Base-by-base conservation (phyloP, 208 protist genomes). In the Acanthamoeba sp. region DNA sequence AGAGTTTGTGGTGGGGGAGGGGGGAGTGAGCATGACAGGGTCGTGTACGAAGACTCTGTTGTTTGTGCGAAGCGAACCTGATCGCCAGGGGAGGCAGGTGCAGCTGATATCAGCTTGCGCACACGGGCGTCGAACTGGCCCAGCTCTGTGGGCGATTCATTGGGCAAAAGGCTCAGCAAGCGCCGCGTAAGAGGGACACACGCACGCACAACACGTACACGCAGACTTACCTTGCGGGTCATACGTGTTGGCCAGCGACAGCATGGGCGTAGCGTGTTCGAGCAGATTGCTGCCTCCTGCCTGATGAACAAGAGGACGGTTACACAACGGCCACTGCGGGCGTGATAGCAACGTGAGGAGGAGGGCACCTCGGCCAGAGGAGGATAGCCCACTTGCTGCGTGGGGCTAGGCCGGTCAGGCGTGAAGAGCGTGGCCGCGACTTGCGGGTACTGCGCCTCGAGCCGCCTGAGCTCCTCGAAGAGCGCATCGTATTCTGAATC, bases 241-340 rank as follows among this genome's bases (percentile, higher is more conserved):
- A 32, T 93, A 93, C 62, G 66, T 85, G 48, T 93, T 93, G 90
- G 59, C 69, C 40, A 93, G 69, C 32, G 90, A 93, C 18, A 93
- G 90, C 90, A 93, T 93, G 5, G 90, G 66, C 66, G 62, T 52
- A 27, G 85, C 85, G 57, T 91, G 85, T 22, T 64, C 55, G 27
- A 91, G 62, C 85, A 91, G n/a, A 6, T 24, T 38, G 52, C 40
- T 76, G n/a, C n/a, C n/a, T 32, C 52, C 59, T 91, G 24, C n/a
- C 24, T 4, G 18, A 40, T 9, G 22, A 22, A 45, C 10, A 12
- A 36, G 40, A 80, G 18, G 69, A 6, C 40, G 16, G 66, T 27
- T 6, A 76, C n/a, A n/a, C n/a, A n/a, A n/a, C n/a, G n/a, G 64
- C 64, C 14, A 32, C 4, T 78, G 20, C 32, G 40, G 20, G 5